Evolutionary conservation across 257 asterid genomes (phyloP), one percentile per base, ranked within the genome.

Genomic region (Oldenlandia corymbosa): DNA sequence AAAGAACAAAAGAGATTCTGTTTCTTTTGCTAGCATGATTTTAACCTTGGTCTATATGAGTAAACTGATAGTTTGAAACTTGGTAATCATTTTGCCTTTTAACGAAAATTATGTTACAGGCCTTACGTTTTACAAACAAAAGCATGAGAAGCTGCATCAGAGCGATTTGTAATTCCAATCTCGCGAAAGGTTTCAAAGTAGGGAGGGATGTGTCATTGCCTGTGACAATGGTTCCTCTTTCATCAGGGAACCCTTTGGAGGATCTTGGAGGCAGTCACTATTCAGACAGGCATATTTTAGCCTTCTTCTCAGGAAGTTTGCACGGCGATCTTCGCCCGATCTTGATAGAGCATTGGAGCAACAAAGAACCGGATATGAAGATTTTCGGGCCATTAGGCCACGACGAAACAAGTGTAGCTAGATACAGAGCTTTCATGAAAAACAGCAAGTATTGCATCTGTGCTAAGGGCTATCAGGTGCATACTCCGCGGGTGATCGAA

Each of bases 251-350:
- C 62, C 90, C 90, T 23, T 50, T 31, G 31, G 76, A 70, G 61
- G 82, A 84, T 71, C 58, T 73, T 14, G 89, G 78, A 62, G 86
- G 89, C 48, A 74, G 71, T 34, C 75, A 78, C 51, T 75, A 76
- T 62, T 75, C 84, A 17, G 58, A 76, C 20, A 73, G 84, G 62
- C 71, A 71, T 49, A 69, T 75, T 55, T 71, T 85, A 42, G 89
- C 83, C 47, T 85, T 85, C 78, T 85, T 80, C 45, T 87, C 93
- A 53, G 93, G 93, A 30, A 79, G 89, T 4, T 66, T 81, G 82
- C 93, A 85, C 43, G 93, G 93, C 56, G 68, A 80, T 53, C 83
- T 85, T 37, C 87, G 90, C 11, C 90, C 87, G 5, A 51, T 77
- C 54, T 77, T 85, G 60, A 73, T 85, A 17, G 68, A 81, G 17